Conservation (phyloP, 345 rosid genomes). For the Populus pruinosa region DNA sequence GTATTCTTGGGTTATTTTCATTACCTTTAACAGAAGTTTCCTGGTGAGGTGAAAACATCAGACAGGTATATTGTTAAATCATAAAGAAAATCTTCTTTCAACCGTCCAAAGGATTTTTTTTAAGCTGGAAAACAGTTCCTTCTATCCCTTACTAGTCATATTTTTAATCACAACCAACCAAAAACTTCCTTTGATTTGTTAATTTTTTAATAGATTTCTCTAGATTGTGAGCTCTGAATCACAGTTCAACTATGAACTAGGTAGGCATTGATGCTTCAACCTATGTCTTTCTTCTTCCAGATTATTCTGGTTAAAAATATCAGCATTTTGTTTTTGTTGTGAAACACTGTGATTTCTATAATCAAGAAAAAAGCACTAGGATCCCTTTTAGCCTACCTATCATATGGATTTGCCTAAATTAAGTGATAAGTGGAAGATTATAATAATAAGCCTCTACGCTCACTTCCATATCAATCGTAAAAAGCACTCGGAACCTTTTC, state of each 20-base stretch:
- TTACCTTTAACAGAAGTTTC: not conserved
- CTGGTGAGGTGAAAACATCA: not conserved
- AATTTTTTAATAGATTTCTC: conserved; percentile 1
- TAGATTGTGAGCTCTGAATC: conserved; percentile 11
- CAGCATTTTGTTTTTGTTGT: conserved; percentile 1
- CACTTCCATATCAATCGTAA: not conserved
- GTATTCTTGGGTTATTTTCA: not conserved
- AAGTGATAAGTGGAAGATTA: conserved; percentile 5
- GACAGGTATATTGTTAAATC: not conserved
- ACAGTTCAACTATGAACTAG: conserved; percentile 9
- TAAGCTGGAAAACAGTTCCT: not conserved
- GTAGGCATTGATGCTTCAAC: not conserved
- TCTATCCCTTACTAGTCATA: not conserved
- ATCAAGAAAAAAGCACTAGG: not conserved
- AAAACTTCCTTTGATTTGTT: not conserved
- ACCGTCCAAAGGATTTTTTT: not conserved
- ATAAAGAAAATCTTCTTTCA: not conserved
- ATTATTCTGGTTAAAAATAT: conserved; percentile 1
- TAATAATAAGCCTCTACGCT: not conserved
- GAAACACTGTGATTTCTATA: not conserved
- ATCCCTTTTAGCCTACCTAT: conserved; percentile 17
- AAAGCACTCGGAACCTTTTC: not conserved
- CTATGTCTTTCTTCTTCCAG: not conserved
- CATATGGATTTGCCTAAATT: not conserved
- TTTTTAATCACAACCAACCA: not conserved